phyloP scores from a whole-genome alignment of 106 monocot genomes.

The Platanthera guangdongensis region DNA sequence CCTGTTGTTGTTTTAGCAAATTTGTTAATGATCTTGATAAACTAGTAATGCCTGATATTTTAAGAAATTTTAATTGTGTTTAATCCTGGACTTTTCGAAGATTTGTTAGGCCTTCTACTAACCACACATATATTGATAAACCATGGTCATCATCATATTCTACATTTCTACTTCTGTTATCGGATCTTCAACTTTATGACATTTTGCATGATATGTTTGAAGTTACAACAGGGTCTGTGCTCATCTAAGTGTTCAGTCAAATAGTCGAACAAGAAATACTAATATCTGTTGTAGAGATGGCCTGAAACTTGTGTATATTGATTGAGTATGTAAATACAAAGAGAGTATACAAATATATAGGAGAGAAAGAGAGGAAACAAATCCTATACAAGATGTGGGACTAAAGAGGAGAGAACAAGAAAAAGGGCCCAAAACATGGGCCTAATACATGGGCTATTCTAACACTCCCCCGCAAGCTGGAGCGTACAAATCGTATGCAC shows the following conservation, averaged over 20 bases:
- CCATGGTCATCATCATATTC: not conserved
- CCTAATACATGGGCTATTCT: no score
- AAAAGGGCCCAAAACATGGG: no score
- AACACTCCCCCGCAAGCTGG: no score
- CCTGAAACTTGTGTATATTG: no score
- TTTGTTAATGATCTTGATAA: not conserved
- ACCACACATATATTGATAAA: not conserved
- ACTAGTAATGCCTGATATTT: not conserved
- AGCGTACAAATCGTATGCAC: no score
- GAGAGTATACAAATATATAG: no score
- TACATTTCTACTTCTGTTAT: not conserved
- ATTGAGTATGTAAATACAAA: no score
- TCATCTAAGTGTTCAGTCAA: not conserved
- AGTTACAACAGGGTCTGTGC: not conserved
- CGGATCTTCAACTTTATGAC: not conserved
- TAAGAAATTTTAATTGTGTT: not conserved
- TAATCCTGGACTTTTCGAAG: not conserved
- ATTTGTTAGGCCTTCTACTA: not conserved
- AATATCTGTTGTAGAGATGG: no score
- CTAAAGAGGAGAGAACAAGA: no score
- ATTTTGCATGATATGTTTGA: not conserved
- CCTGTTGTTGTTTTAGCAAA: not conserved
- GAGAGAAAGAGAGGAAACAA: no score
- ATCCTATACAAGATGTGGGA: no score
- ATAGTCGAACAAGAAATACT: not conserved